Percentiles rank a stretch among this genome's conserved stretches.
Conservation (phyloP, 768 basidiomycete species). For the Amanita rimosa region DNA sequence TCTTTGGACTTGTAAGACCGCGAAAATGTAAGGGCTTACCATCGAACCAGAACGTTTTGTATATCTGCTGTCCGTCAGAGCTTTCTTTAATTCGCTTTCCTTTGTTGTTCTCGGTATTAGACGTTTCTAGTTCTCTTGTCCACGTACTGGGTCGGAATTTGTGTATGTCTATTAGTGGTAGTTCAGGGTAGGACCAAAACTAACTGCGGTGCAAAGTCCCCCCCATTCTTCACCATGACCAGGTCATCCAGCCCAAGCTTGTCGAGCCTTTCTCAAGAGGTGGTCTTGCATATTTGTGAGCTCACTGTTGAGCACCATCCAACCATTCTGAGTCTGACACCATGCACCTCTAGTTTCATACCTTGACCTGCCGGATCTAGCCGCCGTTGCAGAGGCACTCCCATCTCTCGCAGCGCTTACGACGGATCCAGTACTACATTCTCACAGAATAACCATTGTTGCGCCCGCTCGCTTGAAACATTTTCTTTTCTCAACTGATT, state of each 20-base stretch:
- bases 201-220: background rate
- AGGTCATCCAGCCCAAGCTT: conserved; percentile 8
- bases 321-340: background rate
- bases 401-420: conserved; percentile 39
- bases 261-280: conserved; percentile 40
- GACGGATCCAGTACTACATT: conserved; percentile 54
- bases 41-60: background rate
- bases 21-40: background rate
- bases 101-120: background rate
- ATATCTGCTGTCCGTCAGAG: background rate
- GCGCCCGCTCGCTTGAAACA: conserved; percentile 61
- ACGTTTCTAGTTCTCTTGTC: background rate
- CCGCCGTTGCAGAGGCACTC: conserved; percentile 34
- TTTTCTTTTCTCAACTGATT: conserved; percentile 47
- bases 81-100: no score
- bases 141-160: no score
- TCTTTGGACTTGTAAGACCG: conserved; percentile 15
- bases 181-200: background rate
- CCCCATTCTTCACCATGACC: conserved; percentile 1
- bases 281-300: conserved; percentile 48
- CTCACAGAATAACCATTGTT: conserved; percentile 45
- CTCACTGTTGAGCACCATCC: conserved; percentile 1
- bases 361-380: conserved; percentile 65
- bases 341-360: conserved; percentile 39
- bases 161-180: background rate